These are phyloP conservation scores for Phytophthora hibernalis DNA, from an alignment of 352 stramenopile genomes.

Conservation along the genomic window DNA sequence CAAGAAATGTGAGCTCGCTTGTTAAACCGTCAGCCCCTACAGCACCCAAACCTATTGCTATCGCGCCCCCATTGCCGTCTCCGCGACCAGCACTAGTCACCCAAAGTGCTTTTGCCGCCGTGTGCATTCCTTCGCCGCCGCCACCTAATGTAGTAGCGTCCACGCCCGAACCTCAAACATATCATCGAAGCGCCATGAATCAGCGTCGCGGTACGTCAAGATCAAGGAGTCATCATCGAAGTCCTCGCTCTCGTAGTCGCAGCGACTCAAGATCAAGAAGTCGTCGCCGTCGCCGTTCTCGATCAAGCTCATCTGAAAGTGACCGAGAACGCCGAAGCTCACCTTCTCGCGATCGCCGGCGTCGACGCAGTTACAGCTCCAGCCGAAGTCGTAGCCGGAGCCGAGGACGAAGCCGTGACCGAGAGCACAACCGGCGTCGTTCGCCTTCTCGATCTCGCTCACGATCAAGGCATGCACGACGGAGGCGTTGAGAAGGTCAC, in stretches of 20 bases:
- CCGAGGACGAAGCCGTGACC: constrained; percentile 12
- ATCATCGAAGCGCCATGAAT: neutral
- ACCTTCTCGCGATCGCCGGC: constrained; percentile 14
- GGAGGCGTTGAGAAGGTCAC: constrained; percentile 24
- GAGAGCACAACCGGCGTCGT: constrained; percentile 25
- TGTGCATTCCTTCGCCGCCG: constrained; percentile 17
- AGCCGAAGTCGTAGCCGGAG: constrained; percentile 37
- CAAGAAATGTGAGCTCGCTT: neutral
- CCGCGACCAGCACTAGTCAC: constrained; percentile 7
- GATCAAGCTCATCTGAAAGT: constrained; percentile 32
- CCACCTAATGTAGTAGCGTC: constrained; percentile 5
- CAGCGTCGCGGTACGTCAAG: constrained; percentile 19
- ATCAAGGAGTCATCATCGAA: constrained; percentile 30
- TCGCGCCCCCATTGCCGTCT: neutral
- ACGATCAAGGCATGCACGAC: constrained; percentile 20
- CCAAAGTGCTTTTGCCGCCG: neutral
- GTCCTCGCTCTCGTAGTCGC: constrained; percentile 27
- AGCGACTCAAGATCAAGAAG: constrained; percentile 26
- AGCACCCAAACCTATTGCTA: neutral
- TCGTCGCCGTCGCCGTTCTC: constrained; percentile 21
- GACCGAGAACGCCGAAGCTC: constrained; percentile 17
- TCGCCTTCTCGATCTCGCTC: constrained; percentile 45
- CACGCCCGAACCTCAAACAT: constrained; percentile 3
- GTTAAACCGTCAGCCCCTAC: neutral
- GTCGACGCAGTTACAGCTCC: constrained; percentile 28